Percentiles rank a stretch among this genome's conserved stretches.
These are phyloP conservation scores for Noccaea caerulescens DNA, from an alignment of 345 rosid species.

Conservation along the genomic window DNA sequence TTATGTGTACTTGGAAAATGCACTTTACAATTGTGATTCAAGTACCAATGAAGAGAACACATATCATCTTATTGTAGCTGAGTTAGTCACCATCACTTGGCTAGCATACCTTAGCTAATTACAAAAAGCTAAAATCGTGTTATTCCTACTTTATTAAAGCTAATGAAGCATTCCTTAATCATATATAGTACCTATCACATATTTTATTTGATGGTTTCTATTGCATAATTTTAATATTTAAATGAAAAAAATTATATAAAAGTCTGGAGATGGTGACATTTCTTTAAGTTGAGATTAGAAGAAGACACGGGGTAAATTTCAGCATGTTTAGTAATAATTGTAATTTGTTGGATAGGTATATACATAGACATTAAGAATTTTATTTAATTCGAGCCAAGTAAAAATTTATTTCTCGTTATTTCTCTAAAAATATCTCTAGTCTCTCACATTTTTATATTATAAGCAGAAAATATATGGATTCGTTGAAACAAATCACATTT, in stretches of 20 bases:
- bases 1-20: constrained; percentile 31
- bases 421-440: background rate
- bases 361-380: too few species aligned
- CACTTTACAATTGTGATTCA: constrained; percentile 44
- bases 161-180: constrained; percentile 36
- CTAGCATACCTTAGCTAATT: constrained; percentile 32
- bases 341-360: background rate
- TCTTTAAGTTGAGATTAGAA: constrained; percentile 16
- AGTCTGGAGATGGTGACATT: constrained; percentile 14
- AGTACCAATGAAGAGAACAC: constrained; percentile 39
- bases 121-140: constrained; percentile 42
- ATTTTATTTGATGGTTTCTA: constrained; percentile 36
- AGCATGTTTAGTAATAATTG: background rate
- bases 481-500: constrained; percentile 26
- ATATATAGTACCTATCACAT: constrained; percentile 35
- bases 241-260: background rate
- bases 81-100: constrained; percentile 44
- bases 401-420: background rate
- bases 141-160: constrained; percentile 40
- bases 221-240: constrained; percentile 24
- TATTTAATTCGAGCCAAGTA: too few species aligned
- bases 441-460: background rate
- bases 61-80: constrained; percentile 33
- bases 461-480: constrained; percentile 18
- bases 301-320: background rate